A percentile compares a stretch with the other conserved stretches of the same genome.
Evolutionary conservation across 192 early-diverging fungal genomes (phyloP).

Genomic region (Chytriomyces confervae): DNA sequence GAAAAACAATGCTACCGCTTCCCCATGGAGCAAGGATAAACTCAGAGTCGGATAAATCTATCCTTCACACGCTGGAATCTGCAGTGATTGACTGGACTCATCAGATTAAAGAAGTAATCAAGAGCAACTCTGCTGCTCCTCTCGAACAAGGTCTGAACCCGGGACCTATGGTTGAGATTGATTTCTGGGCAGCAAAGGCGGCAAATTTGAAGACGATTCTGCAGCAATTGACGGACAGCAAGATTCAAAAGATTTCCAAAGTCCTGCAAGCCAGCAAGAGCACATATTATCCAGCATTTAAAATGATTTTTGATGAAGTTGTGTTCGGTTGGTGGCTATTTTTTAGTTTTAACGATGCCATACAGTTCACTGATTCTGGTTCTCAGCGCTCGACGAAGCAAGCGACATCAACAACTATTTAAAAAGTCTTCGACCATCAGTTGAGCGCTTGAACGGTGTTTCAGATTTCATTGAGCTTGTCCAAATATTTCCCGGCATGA

Average conservation of each 20-base stretch:
- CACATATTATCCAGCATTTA: slow-evolving; percentile 74
- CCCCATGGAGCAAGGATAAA: slow-evolving; percentile 63
- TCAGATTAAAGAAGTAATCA: slow-evolving; percentile 72
- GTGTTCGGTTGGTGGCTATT: slow-evolving; percentile 52
- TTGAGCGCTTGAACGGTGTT: slow-evolving; percentile 54
- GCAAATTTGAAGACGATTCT: slow-evolving; percentile 68
- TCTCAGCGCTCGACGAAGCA: slow-evolving; percentile 66
- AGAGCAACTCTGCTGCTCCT: slow-evolving; percentile 62
- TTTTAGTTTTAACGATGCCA: not conserved
- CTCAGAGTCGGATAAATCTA: slow-evolving; percentile 55
- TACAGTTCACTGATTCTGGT: not conserved
- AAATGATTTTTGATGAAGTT: slow-evolving; percentile 69
- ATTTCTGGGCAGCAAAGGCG: slow-evolving; percentile 73
- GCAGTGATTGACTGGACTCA: slow-evolving; percentile 75
- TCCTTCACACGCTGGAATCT: slow-evolving; percentile 67
- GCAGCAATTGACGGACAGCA: slow-evolving; percentile 67
- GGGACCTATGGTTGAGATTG: slow-evolving; percentile 69
- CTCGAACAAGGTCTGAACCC: slow-evolving; percentile 69
- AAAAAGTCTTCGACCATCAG: slow-evolving; percentile 59
- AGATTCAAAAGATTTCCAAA: slow-evolving; percentile 66
- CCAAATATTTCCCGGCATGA: slow-evolving; percentile 61
- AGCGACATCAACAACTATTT: slow-evolving; percentile 64
- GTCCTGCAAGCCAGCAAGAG: slow-evolving; percentile 63
- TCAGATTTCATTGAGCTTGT: slow-evolving; percentile 63
- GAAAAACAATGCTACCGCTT: slow-evolving; percentile 70